A percentile compares a stretch with the other conserved stretches of the same genome.
These are phyloP conservation scores for Xerophyta viscosa DNA, from an alignment of 106 monocot species.

Conservation along the genomic window DNA sequence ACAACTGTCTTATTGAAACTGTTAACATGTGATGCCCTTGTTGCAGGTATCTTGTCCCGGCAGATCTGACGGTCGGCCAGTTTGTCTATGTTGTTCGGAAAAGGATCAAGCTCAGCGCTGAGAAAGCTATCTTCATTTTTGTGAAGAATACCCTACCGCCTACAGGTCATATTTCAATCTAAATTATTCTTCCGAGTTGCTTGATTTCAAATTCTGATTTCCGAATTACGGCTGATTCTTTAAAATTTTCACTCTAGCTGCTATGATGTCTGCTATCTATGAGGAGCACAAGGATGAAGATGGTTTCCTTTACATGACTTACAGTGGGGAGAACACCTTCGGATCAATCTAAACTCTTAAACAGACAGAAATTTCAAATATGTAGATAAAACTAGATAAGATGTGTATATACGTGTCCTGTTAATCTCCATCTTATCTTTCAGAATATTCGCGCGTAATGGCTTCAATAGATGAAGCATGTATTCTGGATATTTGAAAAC, in stretches of 20 bases:
- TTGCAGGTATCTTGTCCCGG: slow-evolving; percentile 83
- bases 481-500: too few species aligned
- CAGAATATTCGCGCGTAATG: too few species aligned
- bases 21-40: background rate
- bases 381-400: slow-evolving; percentile 7
- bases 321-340: slow-evolving; percentile 93
- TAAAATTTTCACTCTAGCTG: slow-evolving; percentile 27
- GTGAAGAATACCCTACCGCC: slow-evolving; percentile 88
- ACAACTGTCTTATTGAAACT: too few species aligned
- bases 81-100: slow-evolving; percentile 99
- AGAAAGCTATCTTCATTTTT: slow-evolving; percentile 96
- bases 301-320: slow-evolving; percentile 93
- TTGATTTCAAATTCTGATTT: too few species aligned
- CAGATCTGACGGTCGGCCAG: slow-evolving; percentile 88
- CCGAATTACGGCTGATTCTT: background rate
- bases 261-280: slow-evolving; percentile 85
- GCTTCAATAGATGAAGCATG: too few species aligned
- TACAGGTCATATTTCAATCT: slow-evolving; percentile 35
- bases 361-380: too few species aligned
- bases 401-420: background rate
- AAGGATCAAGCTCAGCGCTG: slow-evolving; percentile 83
- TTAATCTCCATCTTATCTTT: too few species aligned
- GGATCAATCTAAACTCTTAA: slow-evolving; percentile 30
- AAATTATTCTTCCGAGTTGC: too few species aligned
- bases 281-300: slow-evolving; percentile 94